Evolutionary conservation across 768 basidiomycete species (phyloP), one percentile per base, ranked within the genome.

Genomic region (Auriscalpium microsporum): DNA sequence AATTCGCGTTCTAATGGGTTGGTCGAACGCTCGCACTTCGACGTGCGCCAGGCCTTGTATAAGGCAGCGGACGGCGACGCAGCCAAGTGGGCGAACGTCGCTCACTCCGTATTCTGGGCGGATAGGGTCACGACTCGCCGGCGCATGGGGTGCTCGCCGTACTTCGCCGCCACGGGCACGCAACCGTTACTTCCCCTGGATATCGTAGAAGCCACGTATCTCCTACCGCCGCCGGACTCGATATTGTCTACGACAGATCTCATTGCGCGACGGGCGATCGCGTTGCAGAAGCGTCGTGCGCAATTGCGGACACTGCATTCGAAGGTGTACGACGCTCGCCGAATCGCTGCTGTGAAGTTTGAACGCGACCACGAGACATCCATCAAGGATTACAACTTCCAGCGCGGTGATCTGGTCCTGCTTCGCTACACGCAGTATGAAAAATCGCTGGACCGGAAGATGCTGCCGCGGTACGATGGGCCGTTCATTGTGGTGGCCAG

Each of bases 1-100:
- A 78, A 78, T 52, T 75, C 70, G 0, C 67, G 62, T 2, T 72
- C 72, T 0, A 77, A 78, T n/a, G 68, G 77, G 0, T 56, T 69
- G 0, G 63, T 76, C 0, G 69, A 78, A n/a, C 45, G 62, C 0
- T 60, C 57, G 3, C 67, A 69, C 21, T 46, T 58, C 45, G 68
- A 69, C 44, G 62, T 75, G 9, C 60, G 68, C 0, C 62, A 76
- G 55, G 64, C 70, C 0, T 50, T 76, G 0, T 58, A 69, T 50
- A 76, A 75, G 45, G 67, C 71, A 0, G 60, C 64, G 3, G 62
- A 67, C 5, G 68, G 71, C 1, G 64, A 72, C 34, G 50, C 65
- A 35, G 40, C 58, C 0, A 66, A 68, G 44, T 78, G 76, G 75
- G 60, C 63, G 0, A 10, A 19, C 0, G 52, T 67, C 0, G 62